phyloP scores from a whole-genome alignment of 345 rosid species.

The Tarenaya hassleriana region DNA sequence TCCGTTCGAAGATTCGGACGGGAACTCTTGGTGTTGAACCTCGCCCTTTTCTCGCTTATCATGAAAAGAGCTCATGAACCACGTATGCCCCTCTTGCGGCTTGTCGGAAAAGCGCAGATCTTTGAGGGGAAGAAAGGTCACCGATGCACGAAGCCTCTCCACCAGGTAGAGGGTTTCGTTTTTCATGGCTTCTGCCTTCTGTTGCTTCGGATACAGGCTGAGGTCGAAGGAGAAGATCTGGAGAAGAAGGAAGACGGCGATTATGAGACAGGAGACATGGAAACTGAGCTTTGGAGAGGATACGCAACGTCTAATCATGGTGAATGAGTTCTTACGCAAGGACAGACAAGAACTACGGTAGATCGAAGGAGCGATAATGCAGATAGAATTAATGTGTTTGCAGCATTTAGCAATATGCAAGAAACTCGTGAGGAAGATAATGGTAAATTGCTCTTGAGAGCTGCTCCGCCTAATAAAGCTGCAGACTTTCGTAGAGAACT shows the following conservation, averaged over 20 bases:
- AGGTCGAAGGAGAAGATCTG: background rate
- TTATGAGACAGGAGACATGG: constrained; percentile 13
- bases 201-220: background rate
- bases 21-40: constrained; percentile 63
- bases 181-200: background rate
- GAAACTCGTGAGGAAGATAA: constrained; percentile 19
- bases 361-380: constrained; percentile 10
- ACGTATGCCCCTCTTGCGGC: constrained; percentile 52
- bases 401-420: background rate
- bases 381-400: too few species aligned
- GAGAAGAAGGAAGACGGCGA: constrained; percentile 22
- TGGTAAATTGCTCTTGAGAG: background rate
- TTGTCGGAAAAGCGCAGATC: constrained; percentile 44
- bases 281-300: constrained; percentile 15
- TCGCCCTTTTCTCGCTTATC: constrained; percentile 54
- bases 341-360: constrained; percentile 2
- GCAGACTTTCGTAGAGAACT: constrained; percentile 4
- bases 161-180: constrained; percentile 15
- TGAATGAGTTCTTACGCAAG: background rate
- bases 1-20: constrained; percentile 44
- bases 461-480: too few species aligned
- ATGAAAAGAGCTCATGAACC: constrained; percentile 73
- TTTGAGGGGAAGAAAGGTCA: constrained; percentile 61
- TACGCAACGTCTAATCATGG: constrained; percentile 10
- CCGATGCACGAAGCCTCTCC: constrained; percentile 43